Base-by-base conservation (phyloP, 768 basidiomycete genomes). In the Udeniomyces megalosporus region DNA sequence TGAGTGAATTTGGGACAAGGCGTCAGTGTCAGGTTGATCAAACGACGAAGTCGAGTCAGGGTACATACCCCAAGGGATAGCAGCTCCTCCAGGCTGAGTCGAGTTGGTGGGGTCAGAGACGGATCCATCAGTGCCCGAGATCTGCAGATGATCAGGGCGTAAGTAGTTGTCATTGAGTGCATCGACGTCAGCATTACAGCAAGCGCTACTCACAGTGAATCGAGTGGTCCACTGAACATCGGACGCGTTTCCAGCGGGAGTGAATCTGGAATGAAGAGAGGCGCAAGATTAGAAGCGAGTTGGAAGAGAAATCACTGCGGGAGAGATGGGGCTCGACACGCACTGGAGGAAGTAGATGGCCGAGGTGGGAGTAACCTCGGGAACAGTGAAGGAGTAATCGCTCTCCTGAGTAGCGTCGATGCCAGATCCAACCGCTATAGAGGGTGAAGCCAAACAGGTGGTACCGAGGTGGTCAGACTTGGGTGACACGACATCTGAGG, bases 271-370 rank as follows among this genome's bases (percentile, higher is more conserved):
- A 20, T 26, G 29, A n/a, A 32, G 10, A n/a, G n/a, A n/a, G n/a
- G n/a, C n/a, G n/a, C n/a, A n/a, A 10, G 26, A 22, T 51, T 14
- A 42, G 24, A 47, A 11, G 17, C 28, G 14, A 10, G 20, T 17
- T 8, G 17, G 38, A 42, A 8, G 31, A 2, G 45, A 55, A 42
- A 35, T n/a, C 44, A 26, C 8, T 10, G 53, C 8, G 8, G 28
- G n/a, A n/a, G 53, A 54, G 34, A 24, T n/a, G 22, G n/a, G 31
- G 3, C 38, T 42, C 54, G 34, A 22, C 42, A 44, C 55, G 26
- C 8, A 63, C 62, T 58, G 56, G 55, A 63, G 62, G 62, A 63
- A 63, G 56, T 63, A 63, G 62, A 63, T 63, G 10, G 35, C 35
- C 11, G 63, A 26, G 26, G 44, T 54, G 26, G 63, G 63, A 26